phyloP scores from a whole-genome alignment of 2,329 filamentous ascomycete genomes.

The Corinectria fuckeliana region DNA sequence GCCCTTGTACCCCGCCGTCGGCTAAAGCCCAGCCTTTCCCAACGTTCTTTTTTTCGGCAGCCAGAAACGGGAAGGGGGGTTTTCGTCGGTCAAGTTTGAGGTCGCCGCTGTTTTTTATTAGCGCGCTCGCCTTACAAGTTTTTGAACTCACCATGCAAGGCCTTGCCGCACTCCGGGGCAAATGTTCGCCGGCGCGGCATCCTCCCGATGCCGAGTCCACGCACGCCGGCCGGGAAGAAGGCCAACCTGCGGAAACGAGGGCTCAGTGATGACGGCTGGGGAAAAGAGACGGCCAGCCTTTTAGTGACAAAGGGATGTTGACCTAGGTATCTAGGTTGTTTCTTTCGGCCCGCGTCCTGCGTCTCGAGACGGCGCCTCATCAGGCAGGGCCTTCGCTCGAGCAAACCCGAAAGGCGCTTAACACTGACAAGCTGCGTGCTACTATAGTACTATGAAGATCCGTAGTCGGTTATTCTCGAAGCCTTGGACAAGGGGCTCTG shows the following conservation, averaged over 20 bases:
- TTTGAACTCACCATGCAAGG: slow-evolving; percentile 16
- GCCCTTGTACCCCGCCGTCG: not conserved
- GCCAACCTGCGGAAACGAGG: slow-evolving; percentile 2
- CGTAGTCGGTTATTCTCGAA: too few relatives aligned
- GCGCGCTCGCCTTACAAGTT: not conserved
- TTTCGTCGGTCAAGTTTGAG: slow-evolving; percentile 18
- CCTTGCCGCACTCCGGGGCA: not conserved
- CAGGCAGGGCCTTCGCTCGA: not conserved
- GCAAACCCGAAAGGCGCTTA: not conserved
- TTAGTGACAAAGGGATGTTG: too few relatives aligned
- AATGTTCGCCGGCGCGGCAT: slow-evolving; percentile 1
- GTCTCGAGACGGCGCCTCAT: not conserved
- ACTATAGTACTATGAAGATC: too few relatives aligned
- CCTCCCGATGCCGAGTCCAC: slow-evolving; percentile 13
- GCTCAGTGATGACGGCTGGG: not conserved
- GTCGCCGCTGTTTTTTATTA: slow-evolving; percentile 27
- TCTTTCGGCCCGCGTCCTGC: not conserved
- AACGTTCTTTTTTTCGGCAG: slow-evolving; percentile 5
- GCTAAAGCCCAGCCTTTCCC: slow-evolving; percentile 14
- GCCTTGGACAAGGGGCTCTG: too few relatives aligned
- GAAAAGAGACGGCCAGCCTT: not conserved
- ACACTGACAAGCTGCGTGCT: too few relatives aligned
- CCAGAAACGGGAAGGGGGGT: not conserved
- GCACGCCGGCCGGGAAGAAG: too few relatives aligned
- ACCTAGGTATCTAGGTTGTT: not conserved